phyloP scores from a whole-genome alignment of 176 grass and related monocot genomes.

The Oryza australiensis region DNA sequence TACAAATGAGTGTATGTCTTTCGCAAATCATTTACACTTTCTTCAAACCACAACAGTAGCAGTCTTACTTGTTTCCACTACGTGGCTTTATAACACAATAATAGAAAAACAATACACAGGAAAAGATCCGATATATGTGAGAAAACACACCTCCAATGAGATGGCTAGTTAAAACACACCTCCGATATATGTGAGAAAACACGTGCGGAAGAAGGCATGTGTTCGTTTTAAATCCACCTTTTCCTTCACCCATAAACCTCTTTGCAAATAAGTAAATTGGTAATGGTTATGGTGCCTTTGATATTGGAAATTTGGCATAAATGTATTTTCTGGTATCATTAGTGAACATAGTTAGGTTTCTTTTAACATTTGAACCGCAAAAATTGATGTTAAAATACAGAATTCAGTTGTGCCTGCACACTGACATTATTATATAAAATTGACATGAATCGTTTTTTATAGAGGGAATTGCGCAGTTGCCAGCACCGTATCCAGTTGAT shows the following conservation, averaged over 20 bases:
- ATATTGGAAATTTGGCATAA: not conserved
- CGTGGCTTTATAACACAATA: not conserved
- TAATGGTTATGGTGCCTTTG: not conserved
- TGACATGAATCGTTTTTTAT: not conserved
- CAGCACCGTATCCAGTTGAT: not conserved
- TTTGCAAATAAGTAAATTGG: slow-evolving; percentile 37
- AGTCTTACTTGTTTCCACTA: slow-evolving; percentile 14
- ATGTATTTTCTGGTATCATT: slow-evolving; percentile 7
- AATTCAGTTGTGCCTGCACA: not conserved
- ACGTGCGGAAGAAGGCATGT: slow-evolving; percentile 86
- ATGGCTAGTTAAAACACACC: too few species aligned
- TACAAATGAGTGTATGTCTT: slow-evolving; percentile 2
- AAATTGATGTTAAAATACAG: not conserved
- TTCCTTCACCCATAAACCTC: slow-evolving; percentile 70
- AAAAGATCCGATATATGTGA: not conserved
- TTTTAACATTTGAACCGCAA: not conserved
- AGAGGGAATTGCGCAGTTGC: too few species aligned
- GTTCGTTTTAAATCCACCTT: slow-evolving; percentile 69
- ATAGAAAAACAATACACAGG: not conserved
- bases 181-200: slow-evolving; percentile 4
- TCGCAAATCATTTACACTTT: not conserved
- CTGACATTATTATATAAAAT: not conserved
- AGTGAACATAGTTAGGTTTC: not conserved
- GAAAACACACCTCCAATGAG: slow-evolving; percentile 85
- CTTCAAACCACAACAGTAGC: not conserved